These are phyloP conservation scores for Malus hybrid DNA, from an alignment of 331 rosid species.

Conservation along the genomic window DNA sequence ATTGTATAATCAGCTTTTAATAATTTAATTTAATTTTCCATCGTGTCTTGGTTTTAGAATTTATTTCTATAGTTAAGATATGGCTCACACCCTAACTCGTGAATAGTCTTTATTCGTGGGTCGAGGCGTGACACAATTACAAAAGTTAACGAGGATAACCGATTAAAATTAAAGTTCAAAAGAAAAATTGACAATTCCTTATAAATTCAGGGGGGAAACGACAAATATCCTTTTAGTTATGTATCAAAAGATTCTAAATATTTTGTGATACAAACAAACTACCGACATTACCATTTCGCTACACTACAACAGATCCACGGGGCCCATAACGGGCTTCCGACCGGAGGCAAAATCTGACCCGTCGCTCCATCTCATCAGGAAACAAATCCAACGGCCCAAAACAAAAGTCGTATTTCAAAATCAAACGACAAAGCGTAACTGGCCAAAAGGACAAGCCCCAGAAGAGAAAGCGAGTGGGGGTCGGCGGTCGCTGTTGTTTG, in stretches of 20 bases:
- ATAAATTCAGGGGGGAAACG: too few species aligned
- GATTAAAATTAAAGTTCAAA: too few species aligned
- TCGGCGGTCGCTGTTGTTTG: conserved; percentile 32
- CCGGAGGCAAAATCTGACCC: not conserved
- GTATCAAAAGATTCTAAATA: too few species aligned
- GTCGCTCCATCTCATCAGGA: not conserved
- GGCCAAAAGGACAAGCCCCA: not conserved
- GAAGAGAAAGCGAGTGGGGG: not conserved
- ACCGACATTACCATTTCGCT: not conserved
- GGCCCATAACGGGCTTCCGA: not conserved
- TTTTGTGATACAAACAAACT: not conserved
- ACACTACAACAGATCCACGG: not conserved
- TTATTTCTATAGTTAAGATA: too few species aligned
- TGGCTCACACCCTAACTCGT: too few species aligned
- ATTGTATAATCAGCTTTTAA: too few species aligned
- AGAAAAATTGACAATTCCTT: fast-evolving
- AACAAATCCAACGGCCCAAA: conserved; percentile 19
- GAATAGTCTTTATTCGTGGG: too few species aligned
- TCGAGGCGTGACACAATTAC: too few species aligned
- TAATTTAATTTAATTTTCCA: too few species aligned
- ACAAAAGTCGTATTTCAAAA: not conserved
- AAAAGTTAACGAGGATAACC: too few species aligned
- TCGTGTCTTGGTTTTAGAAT: too few species aligned
- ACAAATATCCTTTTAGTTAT: too few species aligned
- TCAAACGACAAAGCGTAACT: not conserved